Percentiles rank a stretch among this genome's conserved stretches.
Evolutionary conservation across 768 basidiomycete genomes (phyloP).

Genomic region (Pulveroboletus sp.): DNA sequence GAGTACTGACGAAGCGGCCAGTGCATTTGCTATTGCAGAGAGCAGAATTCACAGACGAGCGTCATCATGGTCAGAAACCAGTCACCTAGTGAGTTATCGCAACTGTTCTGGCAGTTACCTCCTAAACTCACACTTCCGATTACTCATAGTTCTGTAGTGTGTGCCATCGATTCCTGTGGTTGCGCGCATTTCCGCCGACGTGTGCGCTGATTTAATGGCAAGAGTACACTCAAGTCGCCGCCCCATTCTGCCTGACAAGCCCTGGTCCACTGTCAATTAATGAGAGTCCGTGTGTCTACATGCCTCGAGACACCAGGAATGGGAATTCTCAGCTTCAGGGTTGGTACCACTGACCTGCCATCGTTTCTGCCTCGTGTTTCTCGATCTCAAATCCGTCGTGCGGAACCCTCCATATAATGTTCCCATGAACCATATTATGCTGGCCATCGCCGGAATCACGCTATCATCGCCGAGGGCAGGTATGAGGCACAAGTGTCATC

Average conservation of each 20-base stretch:
- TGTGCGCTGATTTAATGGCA: neutral
- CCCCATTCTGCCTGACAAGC: neutral
- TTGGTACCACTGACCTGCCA: constrained; percentile 10
- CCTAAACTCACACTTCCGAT: neutral
- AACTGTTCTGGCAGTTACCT: neutral
- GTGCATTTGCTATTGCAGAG: neutral
- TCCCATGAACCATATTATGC: constrained; percentile 10
- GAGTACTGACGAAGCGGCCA: no score
- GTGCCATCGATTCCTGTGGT: neutral
- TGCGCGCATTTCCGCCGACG: neutral
- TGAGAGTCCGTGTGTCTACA: constrained; percentile 1
- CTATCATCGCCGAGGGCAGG: constrained; percentile 11
- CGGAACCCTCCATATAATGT: constrained; percentile 10
- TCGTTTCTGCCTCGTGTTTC: constrained; percentile 29
- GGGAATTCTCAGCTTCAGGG: constrained; percentile 2
- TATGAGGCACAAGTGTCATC: constrained; percentile 18
- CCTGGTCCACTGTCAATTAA: neutral
- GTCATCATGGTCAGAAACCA: constrained; percentile 12
- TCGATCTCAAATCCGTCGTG: constrained; percentile 17
- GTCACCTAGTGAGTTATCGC: neutral
- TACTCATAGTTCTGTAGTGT: neutral
- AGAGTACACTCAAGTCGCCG: neutral
- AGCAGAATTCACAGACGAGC: neutral
- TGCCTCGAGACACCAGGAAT: constrained; percentile 3
- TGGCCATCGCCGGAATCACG: constrained; percentile 7